Evolutionary conservation across 495 filamentous ascomycete genomes (phyloP), one percentile per base, ranked within the genome.

Genomic region (Glutinoglossum americanum): DNA sequence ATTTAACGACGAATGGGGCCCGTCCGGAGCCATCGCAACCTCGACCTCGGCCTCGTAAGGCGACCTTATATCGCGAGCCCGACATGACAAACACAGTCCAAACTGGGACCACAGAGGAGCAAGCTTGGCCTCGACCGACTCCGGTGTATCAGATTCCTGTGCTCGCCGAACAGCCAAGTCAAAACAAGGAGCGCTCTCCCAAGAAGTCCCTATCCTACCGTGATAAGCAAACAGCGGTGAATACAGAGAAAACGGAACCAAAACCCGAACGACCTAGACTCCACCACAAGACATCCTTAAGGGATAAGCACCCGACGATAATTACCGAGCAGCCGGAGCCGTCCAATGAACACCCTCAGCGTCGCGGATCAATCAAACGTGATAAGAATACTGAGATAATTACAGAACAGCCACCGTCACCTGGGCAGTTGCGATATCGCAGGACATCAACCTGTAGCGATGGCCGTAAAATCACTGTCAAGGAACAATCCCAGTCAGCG

Each of bases 21-120:
- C 65, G 8, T 62, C 58, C 11, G 64, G 61, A 41, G 66, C 67
- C 65, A 71, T 67, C 39, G 69, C 68, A 54, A 72, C 65, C 60
- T 71, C 70, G 53, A 71, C 70, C 54, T 71, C 70, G 53, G 70
- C 70, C 47, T 15, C 9, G 47, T 49, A 49, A 49, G 2, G 13
- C 47, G 19, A 23, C 47, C 8, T 27, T n/a, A n/a, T 27, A 49
- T 27, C 47, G 47, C 47, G 47, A 49, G 19, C 8, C 47, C n/a
- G 47, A 49, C 8, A 25, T 27, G 8, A 49, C n/a, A 49, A 27
- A 27, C 25, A 8, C 47, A 25, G 47, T 9, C 21, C 47, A 49
- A 15, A 15, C 47, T n/a, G 47, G 23, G 8, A 2, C 25, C 1
- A n/a, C 13, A 15, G 23, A 49, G 8, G 10, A 4, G 47, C 19